Conservation (phyloP, 805 yeast species). For the Ogataea ramenticola region DNA sequence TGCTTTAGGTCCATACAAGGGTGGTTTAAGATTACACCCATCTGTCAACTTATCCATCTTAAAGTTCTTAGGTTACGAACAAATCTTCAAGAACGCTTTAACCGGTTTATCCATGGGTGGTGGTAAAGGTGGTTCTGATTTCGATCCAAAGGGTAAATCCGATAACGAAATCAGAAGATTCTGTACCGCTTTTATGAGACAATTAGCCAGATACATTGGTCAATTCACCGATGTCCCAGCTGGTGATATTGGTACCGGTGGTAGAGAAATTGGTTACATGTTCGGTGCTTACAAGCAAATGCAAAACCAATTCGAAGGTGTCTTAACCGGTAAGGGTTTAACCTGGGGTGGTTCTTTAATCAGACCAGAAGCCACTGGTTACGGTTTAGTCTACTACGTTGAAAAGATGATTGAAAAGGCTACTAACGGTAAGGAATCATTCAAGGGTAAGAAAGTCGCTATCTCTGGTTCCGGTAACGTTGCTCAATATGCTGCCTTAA, state of each 20-base stretch:
- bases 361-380: constrained; percentile 99
- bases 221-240: constrained; percentile 98
- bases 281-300: constrained; percentile 94
- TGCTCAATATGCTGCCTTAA: constrained; percentile 97
- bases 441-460: constrained; percentile 91
- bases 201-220: constrained; percentile 93
- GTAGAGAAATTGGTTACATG: constrained; percentile 89
- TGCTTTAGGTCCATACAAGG: constrained; percentile 98
- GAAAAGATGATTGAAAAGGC: constrained; percentile 97
- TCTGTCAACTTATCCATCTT: constrained; percentile 90
- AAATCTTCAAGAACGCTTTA: constrained; percentile 95
- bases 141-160: constrained; percentile 93
- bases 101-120: constrained; percentile 98
- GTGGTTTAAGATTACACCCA: constrained; percentile 98
- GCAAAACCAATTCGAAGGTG: constrained; percentile 94
- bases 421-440: constrained; percentile 79
- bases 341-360: constrained; percentile 98
- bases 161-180: constrained; percentile 94
- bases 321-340: constrained; percentile 95
- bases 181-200: constrained; percentile 94
- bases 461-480: constrained; percentile 98
- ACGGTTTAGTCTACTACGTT: constrained; percentile 93
- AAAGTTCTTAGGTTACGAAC: constrained; percentile 96
- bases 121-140: constrained; percentile 99
- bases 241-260: constrained; percentile 98